These are phyloP conservation scores for Xylaria sp. DNA, from an alignment of 2,329 filamentous ascomycete species.

Conservation along the genomic window DNA sequence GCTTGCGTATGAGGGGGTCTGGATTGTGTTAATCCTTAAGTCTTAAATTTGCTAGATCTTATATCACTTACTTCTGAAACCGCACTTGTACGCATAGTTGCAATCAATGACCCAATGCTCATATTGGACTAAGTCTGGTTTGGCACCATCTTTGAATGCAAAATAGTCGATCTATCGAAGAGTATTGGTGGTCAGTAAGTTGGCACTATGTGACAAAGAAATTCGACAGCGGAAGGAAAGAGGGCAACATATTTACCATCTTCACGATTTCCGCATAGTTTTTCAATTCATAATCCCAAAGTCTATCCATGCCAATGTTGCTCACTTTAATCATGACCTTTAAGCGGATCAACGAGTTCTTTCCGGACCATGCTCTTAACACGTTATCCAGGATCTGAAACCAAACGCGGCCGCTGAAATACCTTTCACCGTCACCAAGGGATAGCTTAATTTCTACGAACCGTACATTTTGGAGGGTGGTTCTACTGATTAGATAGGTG, in stretches of 20 bases:
- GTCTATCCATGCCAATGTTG: conserved; percentile 35
- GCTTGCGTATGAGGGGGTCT: conserved; percentile 46
- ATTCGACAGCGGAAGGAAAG: background rate
- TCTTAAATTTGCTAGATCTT: background rate
- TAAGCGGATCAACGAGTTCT: conserved; percentile 46
- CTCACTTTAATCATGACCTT: conserved; percentile 50
- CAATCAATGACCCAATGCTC: conserved; percentile 48
- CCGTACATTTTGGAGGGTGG: conserved; percentile 50
- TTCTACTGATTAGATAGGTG: conserved; percentile 46
- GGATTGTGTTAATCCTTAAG: conserved; percentile 26
- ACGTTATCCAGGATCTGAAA: conserved; percentile 44
- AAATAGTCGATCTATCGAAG: conserved; percentile 43
- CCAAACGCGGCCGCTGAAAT: conserved; percentile 48
- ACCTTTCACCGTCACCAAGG: conserved; percentile 45
- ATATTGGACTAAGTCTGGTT: conserved; percentile 42
- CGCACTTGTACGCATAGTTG: conserved; percentile 44
- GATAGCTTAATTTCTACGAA: conserved; percentile 49
- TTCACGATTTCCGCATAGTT: conserved; percentile 41
- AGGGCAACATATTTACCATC: conserved; percentile 36
- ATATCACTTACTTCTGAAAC: conserved; percentile 44
- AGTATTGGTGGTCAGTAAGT: conserved; percentile 13
- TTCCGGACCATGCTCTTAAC: conserved; percentile 44
- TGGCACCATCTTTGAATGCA: conserved; percentile 43
- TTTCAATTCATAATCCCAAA: conserved; percentile 43
- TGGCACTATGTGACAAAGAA: background rate